A percentile compares a stretch with the other conserved stretches of the same genome.
Conservation (phyloP, 192 early-diverging fungal genomes). For the Neocallimastix lanati region DNA sequence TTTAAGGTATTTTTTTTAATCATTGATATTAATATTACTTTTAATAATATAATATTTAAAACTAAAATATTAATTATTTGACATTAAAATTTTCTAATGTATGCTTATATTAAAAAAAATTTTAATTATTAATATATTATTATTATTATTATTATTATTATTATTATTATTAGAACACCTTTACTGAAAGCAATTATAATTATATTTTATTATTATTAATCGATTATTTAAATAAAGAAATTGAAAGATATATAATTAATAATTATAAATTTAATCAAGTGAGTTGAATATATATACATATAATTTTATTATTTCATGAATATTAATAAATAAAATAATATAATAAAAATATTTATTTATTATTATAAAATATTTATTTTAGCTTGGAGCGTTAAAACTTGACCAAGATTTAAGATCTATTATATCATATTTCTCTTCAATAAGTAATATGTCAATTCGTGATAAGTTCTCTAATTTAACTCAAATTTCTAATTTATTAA, state of each 20-base stretch:
- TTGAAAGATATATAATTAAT: conserved; percentile 68
- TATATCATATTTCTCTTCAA: conserved; percentile 37
- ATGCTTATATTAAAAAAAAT: no score
- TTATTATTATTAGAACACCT: conserved; percentile 19
- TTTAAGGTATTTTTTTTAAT: no score
- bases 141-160: neutral
- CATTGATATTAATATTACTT: no score
- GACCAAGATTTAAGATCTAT: conserved; percentile 78
- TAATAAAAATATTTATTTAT: conserved; percentile 1
- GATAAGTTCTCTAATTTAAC: conserved; percentile 63
- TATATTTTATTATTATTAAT: conserved; percentile 41
- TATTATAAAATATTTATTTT: neutral
- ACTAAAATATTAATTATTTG: no score
- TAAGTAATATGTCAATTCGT: conserved; percentile 39
- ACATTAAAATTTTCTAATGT: no score
- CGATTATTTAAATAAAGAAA: conserved; percentile 56
- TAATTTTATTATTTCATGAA: no score
- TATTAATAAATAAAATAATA: neutral
- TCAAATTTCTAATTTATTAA: conserved; percentile 69
- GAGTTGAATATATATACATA: no score
- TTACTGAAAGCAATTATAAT: conserved; percentile 51
- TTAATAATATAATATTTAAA: no score
- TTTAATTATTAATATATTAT: no score
- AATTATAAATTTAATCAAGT: conserved; percentile 72
- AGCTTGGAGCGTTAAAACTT: conserved; percentile 76